Evolutionary conservation across 176 grass and related monocot genomes (phyloP).

Genomic region (Juncus inflexus): DNA sequence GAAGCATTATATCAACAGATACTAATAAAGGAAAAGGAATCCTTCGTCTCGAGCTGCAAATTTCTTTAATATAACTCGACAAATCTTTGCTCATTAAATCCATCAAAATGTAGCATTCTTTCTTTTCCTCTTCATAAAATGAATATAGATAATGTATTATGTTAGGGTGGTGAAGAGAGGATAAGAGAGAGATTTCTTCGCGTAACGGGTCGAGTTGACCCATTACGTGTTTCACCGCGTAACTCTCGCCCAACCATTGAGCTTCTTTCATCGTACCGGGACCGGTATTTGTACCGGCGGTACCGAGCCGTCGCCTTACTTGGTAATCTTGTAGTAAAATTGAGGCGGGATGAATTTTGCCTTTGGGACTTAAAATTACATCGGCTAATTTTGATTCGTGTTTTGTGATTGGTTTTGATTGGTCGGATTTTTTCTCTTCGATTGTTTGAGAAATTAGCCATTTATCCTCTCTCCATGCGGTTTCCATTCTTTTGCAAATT

Average conservation of each 20-base stretch:
- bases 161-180: constrained; percentile 64
- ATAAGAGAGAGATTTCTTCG: constrained; percentile 53
- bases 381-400: constrained; percentile 58
- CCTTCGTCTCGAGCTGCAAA: constrained; percentile 44
- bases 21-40: constrained; percentile 57
- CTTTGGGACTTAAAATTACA: constrained; percentile 46
- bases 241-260: constrained; percentile 82
- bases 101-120: constrained; percentile 65
- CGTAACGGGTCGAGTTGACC: constrained; percentile 38
- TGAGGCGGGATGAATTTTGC: constrained; percentile 49
- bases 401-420: constrained; percentile 44
- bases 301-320: constrained; percentile 50
- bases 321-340: constrained; percentile 59
- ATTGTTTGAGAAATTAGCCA: constrained; percentile 63
- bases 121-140: constrained; percentile 84
- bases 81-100: constrained; percentile 80
- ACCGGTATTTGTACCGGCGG: constrained; percentile 10
- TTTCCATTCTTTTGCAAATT: constrained; percentile 45
- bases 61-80: constrained; percentile 55
- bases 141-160: constrained; percentile 53
- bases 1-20: constrained; percentile 76
- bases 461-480: constrained; percentile 76
- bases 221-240: constrained; percentile 70
- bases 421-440: constrained; percentile 45
- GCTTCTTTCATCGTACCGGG: constrained; percentile 57